These are phyloP conservation scores for Orbilia oligospora DNA, from an alignment of 2,329 filamentous ascomycete genomes.

Conservation along the genomic window DNA sequence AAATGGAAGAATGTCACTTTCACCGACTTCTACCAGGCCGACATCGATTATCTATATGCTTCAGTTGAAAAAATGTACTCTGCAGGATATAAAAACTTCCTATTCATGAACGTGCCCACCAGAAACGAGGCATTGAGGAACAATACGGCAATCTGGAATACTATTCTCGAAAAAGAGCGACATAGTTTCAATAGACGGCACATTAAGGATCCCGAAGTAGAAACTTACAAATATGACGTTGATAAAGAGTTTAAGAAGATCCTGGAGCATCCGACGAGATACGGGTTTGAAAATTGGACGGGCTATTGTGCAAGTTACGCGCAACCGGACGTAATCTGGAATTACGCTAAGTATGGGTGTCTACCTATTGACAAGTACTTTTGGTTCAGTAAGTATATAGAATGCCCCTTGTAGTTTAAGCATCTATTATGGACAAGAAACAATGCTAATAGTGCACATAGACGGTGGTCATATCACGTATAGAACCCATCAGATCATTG, in stretches of 20 bases:
- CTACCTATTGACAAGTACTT: constrained; percentile 55
- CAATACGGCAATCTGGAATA: constrained; percentile 46
- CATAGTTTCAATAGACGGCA: constrained; percentile 48
- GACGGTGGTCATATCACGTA: constrained; percentile 47
- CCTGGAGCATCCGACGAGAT: constrained; percentile 36
- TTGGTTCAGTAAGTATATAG: constrained; percentile 50
- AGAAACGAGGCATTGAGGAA: constrained; percentile 20
- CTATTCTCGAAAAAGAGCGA: constrained; percentile 45
- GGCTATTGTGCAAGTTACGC: constrained; percentile 33
- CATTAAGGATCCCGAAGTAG: constrained; percentile 39
- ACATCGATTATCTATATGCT: constrained; percentile 40
- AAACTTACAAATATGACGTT: constrained; percentile 45
- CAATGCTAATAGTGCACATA: constrained; percentile 1
- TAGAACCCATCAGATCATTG: constrained; percentile 33
- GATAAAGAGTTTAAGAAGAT: constrained; percentile 47
- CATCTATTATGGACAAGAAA: not conserved
- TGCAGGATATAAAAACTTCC: constrained; percentile 54
- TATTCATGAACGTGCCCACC: constrained; percentile 51
- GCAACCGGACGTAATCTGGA: constrained; percentile 50
- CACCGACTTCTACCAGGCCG: constrained; percentile 42
- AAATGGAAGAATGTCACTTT: constrained; percentile 53
- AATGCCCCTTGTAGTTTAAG: no score
- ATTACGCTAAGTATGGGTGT: constrained; percentile 49
- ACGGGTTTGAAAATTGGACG: constrained; percentile 38
- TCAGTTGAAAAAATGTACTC: constrained; percentile 44